Percentiles rank a stretch among this genome's conserved stretches.
These are phyloP conservation scores for Solanum sejunctum DNA, from an alignment of 257 asterid species.

Conservation along the genomic window DNA sequence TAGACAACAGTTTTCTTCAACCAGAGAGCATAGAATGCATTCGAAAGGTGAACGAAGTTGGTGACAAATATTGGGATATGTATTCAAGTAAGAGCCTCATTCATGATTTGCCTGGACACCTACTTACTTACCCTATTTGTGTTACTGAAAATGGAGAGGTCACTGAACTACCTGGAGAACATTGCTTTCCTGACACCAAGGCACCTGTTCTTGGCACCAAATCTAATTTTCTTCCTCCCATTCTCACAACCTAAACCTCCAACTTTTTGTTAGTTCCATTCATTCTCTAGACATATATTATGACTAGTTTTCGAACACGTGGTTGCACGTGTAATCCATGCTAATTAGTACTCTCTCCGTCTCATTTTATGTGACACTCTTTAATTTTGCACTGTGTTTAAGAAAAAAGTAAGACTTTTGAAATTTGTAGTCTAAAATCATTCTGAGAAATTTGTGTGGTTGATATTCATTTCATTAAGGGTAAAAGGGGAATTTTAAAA, in stretches of 20 bases:
- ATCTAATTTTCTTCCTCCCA: conserved; percentile 2
- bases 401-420: too few species aligned
- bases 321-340: too few species aligned
- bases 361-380: too few species aligned
- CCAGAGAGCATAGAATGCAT: not conserved
- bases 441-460: too few species aligned
- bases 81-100: not conserved
- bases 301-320: not conserved
- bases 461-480: too few species aligned
- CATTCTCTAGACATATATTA: not conserved
- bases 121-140: not conserved
- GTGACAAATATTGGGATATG: conserved; percentile 1
- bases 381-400: too few species aligned
- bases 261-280: not conserved
- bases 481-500: too few species aligned
- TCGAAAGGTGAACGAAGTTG: not conserved
- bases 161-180: not conserved
- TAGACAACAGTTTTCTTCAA: not conserved
- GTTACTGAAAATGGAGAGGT: conserved; percentile 1
- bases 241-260: not conserved
- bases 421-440: too few species aligned
- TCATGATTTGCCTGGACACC: conserved; percentile 3
- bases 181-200: conserved; percentile 2
- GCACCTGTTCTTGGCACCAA: conserved; percentile 2
- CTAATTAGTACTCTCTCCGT: too few species aligned